Evolutionary conservation across 2,329 filamentous ascomycete genomes (phyloP), one percentile per base, ranked within the genome.

Genomic region (Neofusicoccum parvum): DNA sequence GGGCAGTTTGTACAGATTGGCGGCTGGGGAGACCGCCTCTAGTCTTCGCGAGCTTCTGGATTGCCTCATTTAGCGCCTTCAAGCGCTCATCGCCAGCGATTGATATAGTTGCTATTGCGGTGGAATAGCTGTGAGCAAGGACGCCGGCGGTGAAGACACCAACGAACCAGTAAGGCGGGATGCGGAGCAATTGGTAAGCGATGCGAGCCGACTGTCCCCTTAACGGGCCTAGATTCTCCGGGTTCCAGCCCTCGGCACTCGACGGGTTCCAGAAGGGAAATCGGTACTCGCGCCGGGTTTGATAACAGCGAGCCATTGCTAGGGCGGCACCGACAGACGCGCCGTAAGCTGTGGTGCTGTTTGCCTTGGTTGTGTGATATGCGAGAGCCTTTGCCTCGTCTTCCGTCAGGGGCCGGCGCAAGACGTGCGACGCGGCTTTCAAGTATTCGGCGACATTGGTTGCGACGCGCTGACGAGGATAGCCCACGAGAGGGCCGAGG

Each of bases 251-350:
- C 66, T 76, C 74, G 0, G 73, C 66, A 20, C 32, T 60, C 54
- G 77, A 76, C 0, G 80, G 80, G 53, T 75, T 74, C 51, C 74
- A 81, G 43, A 80, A 76, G 3, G 81, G 81, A 60, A 81, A 82
- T 11, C 75, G 72, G 66, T 74, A 77, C 17, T 68, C 73, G n/a
- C 66, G 68, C 62, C 71, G 70, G 1, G 76, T 78, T 1, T 70
- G 70, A 41, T 76, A 79, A 66, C 73, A 77, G 56, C 75, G 68
- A n/a, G 71, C 74, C 1, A 67, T 67, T 1, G 75, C 80, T 0
- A 72, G 64, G 1, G 69, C 67, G 12, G 72, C 70, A 4, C 80
- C 80, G 0, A 73, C 59, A 0, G 77, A 75, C 1, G 74, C 68
- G 37, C 77, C 80, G 66, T 78, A 82, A 17, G 74, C 78, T 10